These are phyloP conservation scores for Byssothecium circinans DNA, from an alignment of 2,329 filamentous ascomycete genomes.

Conservation along the genomic window DNA sequence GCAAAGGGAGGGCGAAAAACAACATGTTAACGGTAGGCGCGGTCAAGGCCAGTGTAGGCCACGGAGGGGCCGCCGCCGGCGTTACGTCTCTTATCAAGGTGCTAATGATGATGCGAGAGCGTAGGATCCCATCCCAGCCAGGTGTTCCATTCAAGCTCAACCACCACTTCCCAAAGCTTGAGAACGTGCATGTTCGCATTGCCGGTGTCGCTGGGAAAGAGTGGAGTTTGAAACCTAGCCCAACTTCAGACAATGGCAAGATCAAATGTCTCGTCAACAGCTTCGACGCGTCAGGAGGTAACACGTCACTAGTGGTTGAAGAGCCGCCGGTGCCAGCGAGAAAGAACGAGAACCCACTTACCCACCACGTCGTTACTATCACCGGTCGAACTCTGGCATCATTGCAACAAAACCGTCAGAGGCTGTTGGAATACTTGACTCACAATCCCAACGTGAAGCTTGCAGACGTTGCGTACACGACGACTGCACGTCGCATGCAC, in stretches of 20 bases:
- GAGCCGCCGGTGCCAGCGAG: not conserved
- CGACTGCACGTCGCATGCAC: constrained; percentile 22
- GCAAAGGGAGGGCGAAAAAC: not conserved
- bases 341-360: constrained; percentile 11
- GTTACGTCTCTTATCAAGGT: constrained; percentile 31
- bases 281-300: constrained; percentile 65
- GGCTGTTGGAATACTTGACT: constrained; percentile 10
- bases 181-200: constrained; percentile 60
- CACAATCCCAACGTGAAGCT: constrained; percentile 5
- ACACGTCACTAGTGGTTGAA: constrained; percentile 38
- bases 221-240: not conserved
- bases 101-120: constrained; percentile 33
- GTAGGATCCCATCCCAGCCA: constrained; percentile 59
- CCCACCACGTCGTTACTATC: constrained; percentile 14
- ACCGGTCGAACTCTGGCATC: constrained; percentile 9
- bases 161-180: constrained; percentile 58
- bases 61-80: constrained; percentile 33
- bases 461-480: constrained; percentile 20
- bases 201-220: constrained; percentile 43
- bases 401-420: constrained; percentile 10
- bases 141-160: constrained; percentile 68
- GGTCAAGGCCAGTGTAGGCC: constrained; percentile 35
- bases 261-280: constrained; percentile 51
- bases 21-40: constrained; percentile 21
- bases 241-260: constrained; percentile 17